These are phyloP conservation scores for Mycena indigotica DNA, from an alignment of 768 basidiomycete species.

Conservation along the genomic window DNA sequence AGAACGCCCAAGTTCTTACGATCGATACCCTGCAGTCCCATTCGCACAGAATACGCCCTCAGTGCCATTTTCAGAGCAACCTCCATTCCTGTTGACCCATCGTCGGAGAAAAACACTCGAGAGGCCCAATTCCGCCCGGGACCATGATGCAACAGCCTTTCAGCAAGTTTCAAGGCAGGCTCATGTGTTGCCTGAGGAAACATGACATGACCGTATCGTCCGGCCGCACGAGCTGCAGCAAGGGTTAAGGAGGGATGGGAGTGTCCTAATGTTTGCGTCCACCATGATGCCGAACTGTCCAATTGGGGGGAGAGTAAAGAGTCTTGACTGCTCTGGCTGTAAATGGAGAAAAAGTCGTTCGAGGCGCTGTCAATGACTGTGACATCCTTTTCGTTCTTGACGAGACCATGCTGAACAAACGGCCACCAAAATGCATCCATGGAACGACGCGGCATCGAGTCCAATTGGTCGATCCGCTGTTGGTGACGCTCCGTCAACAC, in stretches of 20 bases:
- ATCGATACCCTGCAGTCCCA: constrained; percentile 38
- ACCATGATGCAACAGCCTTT: constrained; percentile 69
- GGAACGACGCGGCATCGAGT: constrained; percentile 77
- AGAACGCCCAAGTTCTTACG: constrained; percentile 70
- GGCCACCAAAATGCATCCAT: constrained; percentile 93
- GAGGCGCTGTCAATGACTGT: constrained; percentile 91
- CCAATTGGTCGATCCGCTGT: constrained; percentile 68
- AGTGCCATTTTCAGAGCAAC: constrained; percentile 98
- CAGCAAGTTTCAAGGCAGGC: constrained; percentile 84
- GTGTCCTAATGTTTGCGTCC: constrained; percentile 94
- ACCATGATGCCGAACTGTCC: constrained; percentile 97
- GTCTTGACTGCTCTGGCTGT: constrained; percentile 35
- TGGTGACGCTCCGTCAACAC: constrained; percentile 67
- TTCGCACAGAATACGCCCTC: constrained; percentile 57
- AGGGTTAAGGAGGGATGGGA: constrained; percentile 73
- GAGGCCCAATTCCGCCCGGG: constrained; percentile 92
- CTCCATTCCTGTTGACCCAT: constrained; percentile 96
- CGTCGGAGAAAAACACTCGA: constrained; percentile 90
- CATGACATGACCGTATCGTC: constrained; percentile 96
- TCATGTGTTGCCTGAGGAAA: constrained; percentile 87
- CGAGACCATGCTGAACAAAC: constrained; percentile 86
- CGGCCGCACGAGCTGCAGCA: constrained; percentile 87
- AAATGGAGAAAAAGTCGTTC: constrained; percentile 84
- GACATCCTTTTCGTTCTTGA: constrained; percentile 70
- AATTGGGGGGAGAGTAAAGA: constrained; percentile 62